These are phyloP conservation scores for Verticillium isaacii DNA, from an alignment of 2,329 filamentous ascomycete species.

Conservation along the genomic window DNA sequence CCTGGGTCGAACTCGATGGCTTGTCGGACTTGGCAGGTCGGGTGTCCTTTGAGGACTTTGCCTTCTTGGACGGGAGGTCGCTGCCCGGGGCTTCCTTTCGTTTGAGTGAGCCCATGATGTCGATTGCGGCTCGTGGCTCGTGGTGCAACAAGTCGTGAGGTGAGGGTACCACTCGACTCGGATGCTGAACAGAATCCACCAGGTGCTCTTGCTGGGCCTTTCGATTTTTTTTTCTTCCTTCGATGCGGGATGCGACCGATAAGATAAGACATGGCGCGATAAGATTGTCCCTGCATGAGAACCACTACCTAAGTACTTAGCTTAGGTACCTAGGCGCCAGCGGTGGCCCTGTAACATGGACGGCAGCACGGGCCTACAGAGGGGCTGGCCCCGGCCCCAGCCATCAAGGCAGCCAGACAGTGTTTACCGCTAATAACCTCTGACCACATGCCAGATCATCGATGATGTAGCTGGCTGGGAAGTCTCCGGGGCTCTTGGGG, in stretches of 20 bases:
- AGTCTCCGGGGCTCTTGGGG: slow-evolving; percentile 46
- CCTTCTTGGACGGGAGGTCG: slow-evolving; percentile 42
- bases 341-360: background rate
- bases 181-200: background rate
- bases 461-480: background rate
- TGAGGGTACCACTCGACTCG: background rate
- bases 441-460: slow-evolving; percentile 1
- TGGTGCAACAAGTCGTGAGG: background rate
- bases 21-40: slow-evolving; percentile 42
- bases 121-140: slow-evolving; percentile 9
- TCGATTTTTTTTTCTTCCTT: background rate
- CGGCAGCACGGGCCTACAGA: background rate
- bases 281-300: background rate
- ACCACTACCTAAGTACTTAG: too few relatives aligned
- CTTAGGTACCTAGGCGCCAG: background rate
- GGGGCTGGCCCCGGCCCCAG: background rate
- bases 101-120: slow-evolving; percentile 51
- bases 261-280: background rate
- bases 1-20: slow-evolving; percentile 27
- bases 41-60: slow-evolving; percentile 39
- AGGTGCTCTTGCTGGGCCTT: background rate
- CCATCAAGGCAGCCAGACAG: background rate
- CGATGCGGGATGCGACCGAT: slow-evolving; percentile 1
- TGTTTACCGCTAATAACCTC: background rate
- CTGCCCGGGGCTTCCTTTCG: slow-evolving; percentile 53